phyloP scores from a whole-genome alignment of 2,329 filamentous ascomycete species.

The Alternaria conjuncta region DNA sequence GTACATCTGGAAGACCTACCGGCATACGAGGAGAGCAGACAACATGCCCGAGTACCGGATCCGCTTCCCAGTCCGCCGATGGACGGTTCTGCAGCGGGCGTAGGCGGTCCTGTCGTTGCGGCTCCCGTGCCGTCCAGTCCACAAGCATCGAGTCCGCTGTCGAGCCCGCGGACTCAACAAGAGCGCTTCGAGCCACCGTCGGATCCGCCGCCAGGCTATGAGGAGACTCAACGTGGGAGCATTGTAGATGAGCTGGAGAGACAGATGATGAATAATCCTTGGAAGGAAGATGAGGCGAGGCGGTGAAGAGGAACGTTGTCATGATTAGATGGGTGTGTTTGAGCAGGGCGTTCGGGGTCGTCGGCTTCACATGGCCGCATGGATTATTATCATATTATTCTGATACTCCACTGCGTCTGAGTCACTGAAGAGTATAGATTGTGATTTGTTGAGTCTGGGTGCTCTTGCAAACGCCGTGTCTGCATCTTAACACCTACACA shows the following conservation, averaged over 20 bases:
- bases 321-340: slow-evolving; percentile 9
- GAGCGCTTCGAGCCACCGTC: slow-evolving; percentile 59
- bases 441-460: neutral
- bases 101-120: slow-evolving; percentile 21
- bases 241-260: slow-evolving; percentile 75
- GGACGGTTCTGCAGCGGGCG: slow-evolving; percentile 8
- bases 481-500: neutral
- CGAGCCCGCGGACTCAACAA: slow-evolving; percentile 32
- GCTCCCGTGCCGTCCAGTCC: slow-evolving; percentile 28
- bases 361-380: slow-evolving; percentile 5
- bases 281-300: slow-evolving; percentile 18
- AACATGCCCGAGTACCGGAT: slow-evolving; percentile 45
- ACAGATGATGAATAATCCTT: slow-evolving; percentile 38
- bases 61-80: slow-evolving; percentile 34
- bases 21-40: slow-evolving; percentile 73
- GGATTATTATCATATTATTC: neutral
- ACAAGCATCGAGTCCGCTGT: slow-evolving; percentile 37
- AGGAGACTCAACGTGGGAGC: slow-evolving; percentile 85
- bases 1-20: slow-evolving; percentile 87
- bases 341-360: slow-evolving; percentile 38
- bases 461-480: neutral
- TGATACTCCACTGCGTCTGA: neutral
- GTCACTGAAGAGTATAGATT: neutral
- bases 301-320: slow-evolving; percentile 17
- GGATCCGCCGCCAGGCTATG: slow-evolving; percentile 89